Evolutionary conservation across 495 filamentous ascomycete species (phyloP), one percentile per base, ranked within the genome.

Genomic region (Jackrogersella multiformis): DNA sequence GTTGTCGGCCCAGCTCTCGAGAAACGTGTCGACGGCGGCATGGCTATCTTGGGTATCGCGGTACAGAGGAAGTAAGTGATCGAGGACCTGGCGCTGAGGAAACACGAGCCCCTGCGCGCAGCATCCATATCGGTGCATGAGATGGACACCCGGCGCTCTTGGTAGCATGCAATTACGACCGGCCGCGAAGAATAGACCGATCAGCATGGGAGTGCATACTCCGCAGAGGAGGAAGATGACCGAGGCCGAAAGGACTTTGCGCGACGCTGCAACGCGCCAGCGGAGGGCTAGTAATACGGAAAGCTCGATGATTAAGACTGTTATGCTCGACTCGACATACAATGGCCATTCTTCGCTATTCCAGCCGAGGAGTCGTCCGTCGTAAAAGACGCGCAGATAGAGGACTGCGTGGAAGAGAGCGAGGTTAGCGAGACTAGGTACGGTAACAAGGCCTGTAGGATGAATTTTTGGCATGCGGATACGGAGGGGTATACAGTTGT

Each of bases 341-440:
- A 65, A 24, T 13, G 62, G 74, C 82, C 82, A 85, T 54, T 84
- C 73, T 58, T 86, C 84, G 16, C 69, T 77, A 57, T 86, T 86
- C 84, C 84, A 87, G 9, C 84, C 84, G 7, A 84, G 75, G 32
- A 82, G 80, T 54, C 81, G 74, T 63, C 85, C 84, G 13, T 82
- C 84, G 61, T 84, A 86, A 73, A 87, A 87, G 10, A 87, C 68
- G 6, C 85, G 81, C 30, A 87, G 73, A 56, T 86, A 86, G 3
- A 87, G 70, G 15, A 75, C 76, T 73, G 24, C 56, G 5, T 16
- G 41, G 26, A 30, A 28, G 12, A 52, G 6, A 41, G 20, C 15
- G 0, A 20, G 2, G 28, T 66, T 55, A 62, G 46, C 38, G 28
- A 49, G 15, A 32, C 16, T 8, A 15, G 9, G 10, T 28, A 35